Evolutionary conservation across 1,284 basidiomycete species (phyloP).

Genomic region (Polyporus tsugae): DNA sequence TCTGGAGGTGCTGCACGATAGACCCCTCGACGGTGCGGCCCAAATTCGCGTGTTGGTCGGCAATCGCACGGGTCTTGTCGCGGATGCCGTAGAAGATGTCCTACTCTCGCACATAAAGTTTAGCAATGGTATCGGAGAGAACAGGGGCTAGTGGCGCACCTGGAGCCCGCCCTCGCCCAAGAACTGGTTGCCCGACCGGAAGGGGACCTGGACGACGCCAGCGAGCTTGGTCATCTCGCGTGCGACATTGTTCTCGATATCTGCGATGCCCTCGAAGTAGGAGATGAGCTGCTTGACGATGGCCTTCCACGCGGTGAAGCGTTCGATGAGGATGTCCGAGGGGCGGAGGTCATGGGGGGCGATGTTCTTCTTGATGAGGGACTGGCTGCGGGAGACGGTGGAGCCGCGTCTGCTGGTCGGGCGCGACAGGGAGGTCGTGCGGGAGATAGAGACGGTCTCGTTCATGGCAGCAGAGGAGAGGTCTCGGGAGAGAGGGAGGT

Average conservation of each 20-base stretch:
- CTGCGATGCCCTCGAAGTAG: slow-evolving; percentile 91
- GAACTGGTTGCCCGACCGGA: slow-evolving; percentile 95
- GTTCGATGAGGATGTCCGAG: slow-evolving; percentile 96
- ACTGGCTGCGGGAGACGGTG: slow-evolving; percentile 78
- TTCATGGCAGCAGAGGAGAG: slow-evolving; percentile 42
- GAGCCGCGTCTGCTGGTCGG: slow-evolving; percentile 69
- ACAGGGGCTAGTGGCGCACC: slow-evolving; percentile 33
- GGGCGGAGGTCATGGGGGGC: slow-evolving; percentile 91
- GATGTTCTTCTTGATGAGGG: slow-evolving; percentile 91
- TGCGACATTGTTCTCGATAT: slow-evolving; percentile 95
- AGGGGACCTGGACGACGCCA: slow-evolving; percentile 98
- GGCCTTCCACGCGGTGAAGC: slow-evolving; percentile 92
- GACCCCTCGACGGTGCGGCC: slow-evolving; percentile 97
- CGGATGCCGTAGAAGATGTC: slow-evolving; percentile 95
- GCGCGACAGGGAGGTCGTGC: slow-evolving; percentile 75
- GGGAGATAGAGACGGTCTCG: slow-evolving; percentile 62
- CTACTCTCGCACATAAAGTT: slow-evolving; percentile 46
- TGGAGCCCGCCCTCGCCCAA: slow-evolving; percentile 89
- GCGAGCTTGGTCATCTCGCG: slow-evolving; percentile 95
- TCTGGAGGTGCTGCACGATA: slow-evolving; percentile 98
- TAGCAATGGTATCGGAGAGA: background rate
- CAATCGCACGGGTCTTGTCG: slow-evolving; percentile 94
- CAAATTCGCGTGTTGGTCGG: slow-evolving; percentile 96
- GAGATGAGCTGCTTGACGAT: slow-evolving; percentile 96
- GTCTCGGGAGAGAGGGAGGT: slow-evolving; percentile 5